phyloP scores from a whole-genome alignment of 2,329 filamentous ascomycete species.

The Calycina herbarum region DNA sequence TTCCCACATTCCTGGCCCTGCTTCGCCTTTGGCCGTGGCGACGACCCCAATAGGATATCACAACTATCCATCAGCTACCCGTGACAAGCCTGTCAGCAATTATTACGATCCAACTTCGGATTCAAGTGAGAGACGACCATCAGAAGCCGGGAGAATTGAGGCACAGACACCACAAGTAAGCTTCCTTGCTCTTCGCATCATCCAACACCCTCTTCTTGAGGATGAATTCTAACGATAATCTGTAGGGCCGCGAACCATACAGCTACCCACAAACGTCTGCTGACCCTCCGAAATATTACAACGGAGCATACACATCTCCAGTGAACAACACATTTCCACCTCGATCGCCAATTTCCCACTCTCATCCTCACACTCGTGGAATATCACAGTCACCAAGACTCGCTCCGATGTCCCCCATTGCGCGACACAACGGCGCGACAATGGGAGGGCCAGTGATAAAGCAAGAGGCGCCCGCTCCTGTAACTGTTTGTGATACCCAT shows the following conservation, averaged over 20 bases:
- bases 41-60: conserved; percentile 33
- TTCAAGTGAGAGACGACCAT: conserved; percentile 42
- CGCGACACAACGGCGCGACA: conserved; percentile 45
- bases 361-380: conserved; percentile 40
- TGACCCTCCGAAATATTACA: conserved; percentile 49
- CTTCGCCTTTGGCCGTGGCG: conserved; percentile 31
- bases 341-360: conserved; percentile 52
- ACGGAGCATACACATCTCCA: conserved; percentile 51
- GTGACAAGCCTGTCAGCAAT: conserved; percentile 44
- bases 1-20: conserved; percentile 33
- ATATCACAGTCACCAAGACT: conserved; percentile 36
- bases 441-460: conserved; percentile 30
- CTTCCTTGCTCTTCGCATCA: not conserved
- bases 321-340: conserved; percentile 47
- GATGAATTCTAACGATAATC: conserved; percentile 20
- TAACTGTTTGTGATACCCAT: conserved; percentile 28
- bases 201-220: conserved; percentile 3
- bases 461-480: conserved; percentile 28
- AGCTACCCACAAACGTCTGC: conserved; percentile 44
- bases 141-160: conserved; percentile 37
- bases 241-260: conserved; percentile 53
- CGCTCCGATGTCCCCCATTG: conserved; percentile 48
- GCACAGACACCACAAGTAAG: conserved; percentile 36
- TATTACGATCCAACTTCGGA: conserved; percentile 49
- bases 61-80: conserved; percentile 39